Evolutionary conservation across 2,329 filamentous ascomycete species (phyloP), one percentile per base, ranked within the genome.

Genomic region (Cercospora zeae-maydis): DNA sequence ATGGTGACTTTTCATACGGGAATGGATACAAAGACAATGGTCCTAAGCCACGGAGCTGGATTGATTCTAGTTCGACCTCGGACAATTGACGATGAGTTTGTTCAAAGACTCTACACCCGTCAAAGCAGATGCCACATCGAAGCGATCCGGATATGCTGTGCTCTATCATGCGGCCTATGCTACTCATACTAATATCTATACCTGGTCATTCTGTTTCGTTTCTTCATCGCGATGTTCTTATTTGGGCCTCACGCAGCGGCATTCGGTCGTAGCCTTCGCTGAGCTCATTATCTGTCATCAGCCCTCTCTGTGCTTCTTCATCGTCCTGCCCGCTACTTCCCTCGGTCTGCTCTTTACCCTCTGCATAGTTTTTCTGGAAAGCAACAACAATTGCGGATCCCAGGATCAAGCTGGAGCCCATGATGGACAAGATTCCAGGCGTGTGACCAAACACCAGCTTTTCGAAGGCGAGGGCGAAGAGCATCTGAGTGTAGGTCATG

Each of bases 401-500:
- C n/a, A 90, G 72, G 66, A 90, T 90, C 65, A 90, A 72, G 21
- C 78, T 83, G 11, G 84, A 87, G 1, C 88, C 88, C 1, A 83
- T 74, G 68, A 87, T 84, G 63, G 84, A 87, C 67, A 85, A 75
- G 19, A 78, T 72, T 8, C 82, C 82, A 1, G 87, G 84, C 6
- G 81, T 84, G 14, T 82, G 83, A 2, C 84, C 83, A 78, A 86
- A 90, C 14, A 90, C 78, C 10, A 87, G 66, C 68, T 85, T 84
- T 72, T 90, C 88, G 13, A 86, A 86, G 3, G 80, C 78, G 10
- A 90, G 74, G 1, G 88, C 87, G 73, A 89, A 90, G 3, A 90
- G 75, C 86, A 90, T 88, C 73, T 89, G 86, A 51, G 83, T 86
- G 71, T 90, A 90, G 0, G 87, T 78, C 85, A 89, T 88, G 59